Evolutionary conservation across 1,139 yeast genomes (phyloP).

Genomic region (Taphrina wiesneri): DNA sequence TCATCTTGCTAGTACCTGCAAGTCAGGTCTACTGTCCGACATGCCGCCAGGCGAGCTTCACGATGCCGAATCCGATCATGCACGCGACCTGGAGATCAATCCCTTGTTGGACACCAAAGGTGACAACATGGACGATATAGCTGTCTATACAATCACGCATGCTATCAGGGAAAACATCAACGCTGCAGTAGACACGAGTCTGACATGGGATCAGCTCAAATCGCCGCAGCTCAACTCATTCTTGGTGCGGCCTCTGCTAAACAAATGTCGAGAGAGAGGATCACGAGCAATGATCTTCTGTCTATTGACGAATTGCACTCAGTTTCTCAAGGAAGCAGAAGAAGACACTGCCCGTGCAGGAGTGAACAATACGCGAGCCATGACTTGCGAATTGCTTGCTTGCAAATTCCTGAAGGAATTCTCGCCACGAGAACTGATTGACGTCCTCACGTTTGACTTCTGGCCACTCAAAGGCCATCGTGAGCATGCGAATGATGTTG

Average conservation of each 20-base stretch:
- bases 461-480: slow-evolving; percentile 44
- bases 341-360: slow-evolving; percentile 55
- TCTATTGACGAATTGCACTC: slow-evolving; percentile 47
- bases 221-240: slow-evolving; percentile 58
- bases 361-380: slow-evolving; percentile 55
- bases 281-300: slow-evolving; percentile 47
- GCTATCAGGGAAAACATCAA: slow-evolving; percentile 45
- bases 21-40: not conserved
- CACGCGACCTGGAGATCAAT: slow-evolving; percentile 10
- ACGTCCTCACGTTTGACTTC: slow-evolving; percentile 49
- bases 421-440: slow-evolving; percentile 52
- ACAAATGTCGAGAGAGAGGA: slow-evolving; percentile 41
- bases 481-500: slow-evolving; percentile 29
- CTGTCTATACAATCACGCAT: slow-evolving; percentile 42
- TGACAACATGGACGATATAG: slow-evolving; percentile 43
- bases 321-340: slow-evolving; percentile 54
- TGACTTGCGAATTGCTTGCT: slow-evolving; percentile 59
- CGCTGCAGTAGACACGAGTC: slow-evolving; percentile 52
- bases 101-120: slow-evolving; percentile 12
- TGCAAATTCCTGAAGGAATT: slow-evolving; percentile 57
- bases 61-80: not conserved
- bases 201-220: slow-evolving; percentile 59
- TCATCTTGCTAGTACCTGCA: not conserved
- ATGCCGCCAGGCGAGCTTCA: not conserved
- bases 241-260: slow-evolving; percentile 55